phyloP scores from a whole-genome alignment of 2,329 filamentous ascomycete genomes.

The Pseudomassariella vexata region DNA sequence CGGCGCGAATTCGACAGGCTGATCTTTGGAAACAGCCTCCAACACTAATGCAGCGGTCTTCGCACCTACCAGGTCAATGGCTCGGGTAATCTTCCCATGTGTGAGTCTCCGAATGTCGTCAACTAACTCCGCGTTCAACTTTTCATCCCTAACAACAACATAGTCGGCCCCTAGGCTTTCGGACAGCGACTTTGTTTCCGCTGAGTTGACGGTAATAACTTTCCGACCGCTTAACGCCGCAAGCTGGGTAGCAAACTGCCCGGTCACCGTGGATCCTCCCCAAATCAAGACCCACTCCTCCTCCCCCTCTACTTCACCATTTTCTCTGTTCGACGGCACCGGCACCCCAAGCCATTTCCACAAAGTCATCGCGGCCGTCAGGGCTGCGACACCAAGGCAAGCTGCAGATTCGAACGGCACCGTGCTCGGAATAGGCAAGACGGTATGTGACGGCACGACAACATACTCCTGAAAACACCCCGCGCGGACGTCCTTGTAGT shows the following conservation, averaged over 20 bases:
- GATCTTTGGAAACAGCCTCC: slow-evolving; percentile 17
- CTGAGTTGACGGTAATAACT: slow-evolving; percentile 29
- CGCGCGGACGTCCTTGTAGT: slow-evolving; percentile 33
- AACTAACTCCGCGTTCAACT: slow-evolving; percentile 24
- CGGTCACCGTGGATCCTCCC: slow-evolving; percentile 35
- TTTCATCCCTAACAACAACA: slow-evolving; percentile 27
- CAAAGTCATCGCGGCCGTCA: slow-evolving; percentile 35
- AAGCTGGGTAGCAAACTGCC: slow-evolving; percentile 33
- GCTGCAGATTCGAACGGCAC: slow-evolving; percentile 27
- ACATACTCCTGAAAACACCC: slow-evolving; percentile 36
- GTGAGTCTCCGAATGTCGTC: slow-evolving; percentile 22
- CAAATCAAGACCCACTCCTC: slow-evolving; percentile 28
- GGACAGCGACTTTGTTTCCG: slow-evolving; percentile 21
- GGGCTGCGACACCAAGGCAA: slow-evolving; percentile 32
- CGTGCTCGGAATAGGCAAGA: slow-evolving; percentile 28
- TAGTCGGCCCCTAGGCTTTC: slow-evolving; percentile 24
- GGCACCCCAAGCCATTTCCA: slow-evolving; percentile 34
- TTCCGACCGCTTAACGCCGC: slow-evolving; percentile 25
- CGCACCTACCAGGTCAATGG: slow-evolving; percentile 30
- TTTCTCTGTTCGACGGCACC: too few species aligned
- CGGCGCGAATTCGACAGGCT: slow-evolving; percentile 23
- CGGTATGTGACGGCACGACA: slow-evolving; percentile 33
- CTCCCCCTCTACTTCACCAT: too few species aligned
- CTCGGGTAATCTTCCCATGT: slow-evolving; percentile 22
- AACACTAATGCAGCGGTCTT: slow-evolving; percentile 25